Percentiles rank a stretch among this genome's conserved stretches.
These are phyloP conservation scores for Boletus pseudo-olivaceus DNA, from an alignment of 768 basidiomycete genomes.

Conservation along the genomic window DNA sequence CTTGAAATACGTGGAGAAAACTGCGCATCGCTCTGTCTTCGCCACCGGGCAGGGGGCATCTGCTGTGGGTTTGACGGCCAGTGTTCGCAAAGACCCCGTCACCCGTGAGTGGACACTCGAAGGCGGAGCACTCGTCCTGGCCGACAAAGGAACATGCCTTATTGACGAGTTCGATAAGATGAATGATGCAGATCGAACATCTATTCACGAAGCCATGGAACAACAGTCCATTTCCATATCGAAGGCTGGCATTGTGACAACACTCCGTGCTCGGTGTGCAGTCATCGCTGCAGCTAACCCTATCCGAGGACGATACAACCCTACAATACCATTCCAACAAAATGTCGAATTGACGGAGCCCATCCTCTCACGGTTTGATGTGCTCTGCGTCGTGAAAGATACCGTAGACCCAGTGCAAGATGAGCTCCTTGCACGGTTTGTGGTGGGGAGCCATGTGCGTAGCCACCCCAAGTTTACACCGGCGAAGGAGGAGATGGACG, in stretches of 20 bases:
- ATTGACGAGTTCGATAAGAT: conserved; percentile 99
- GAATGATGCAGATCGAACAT: conserved; percentile 97
- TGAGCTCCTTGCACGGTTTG: conserved; percentile 93
- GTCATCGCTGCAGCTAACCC: conserved; percentile 99
- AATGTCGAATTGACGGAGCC: conserved; percentile 99
- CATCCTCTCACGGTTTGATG: conserved; percentile 96
- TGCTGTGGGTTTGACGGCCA: conserved; percentile 97
- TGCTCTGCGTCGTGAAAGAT: conserved; percentile 97
- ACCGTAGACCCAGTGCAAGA: conserved; percentile 96
- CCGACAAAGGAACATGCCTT: conserved; percentile 95
- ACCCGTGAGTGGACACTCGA: conserved; percentile 99
- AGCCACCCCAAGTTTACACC: conserved; percentile 92
- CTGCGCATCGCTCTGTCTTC: conserved; percentile 95
- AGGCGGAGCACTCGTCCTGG: conserved; percentile 96
- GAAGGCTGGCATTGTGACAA: conserved; percentile 98
- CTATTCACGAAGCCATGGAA: conserved; percentile 99
- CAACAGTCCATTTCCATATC: conserved; percentile 99
- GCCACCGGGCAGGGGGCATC: conserved; percentile 98
- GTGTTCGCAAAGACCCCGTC: conserved; percentile 97
- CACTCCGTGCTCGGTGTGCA: conserved; percentile 94
- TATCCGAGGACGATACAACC: conserved; percentile 94
- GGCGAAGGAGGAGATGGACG: conserved; percentile 87
- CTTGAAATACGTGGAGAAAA: conserved; percentile 98
- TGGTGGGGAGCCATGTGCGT: conserved; percentile 94
- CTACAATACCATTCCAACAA: conserved; percentile 96